Evolutionary conservation across 768 basidiomycete species (phyloP).

Genomic region (Russula brevipes): DNA sequence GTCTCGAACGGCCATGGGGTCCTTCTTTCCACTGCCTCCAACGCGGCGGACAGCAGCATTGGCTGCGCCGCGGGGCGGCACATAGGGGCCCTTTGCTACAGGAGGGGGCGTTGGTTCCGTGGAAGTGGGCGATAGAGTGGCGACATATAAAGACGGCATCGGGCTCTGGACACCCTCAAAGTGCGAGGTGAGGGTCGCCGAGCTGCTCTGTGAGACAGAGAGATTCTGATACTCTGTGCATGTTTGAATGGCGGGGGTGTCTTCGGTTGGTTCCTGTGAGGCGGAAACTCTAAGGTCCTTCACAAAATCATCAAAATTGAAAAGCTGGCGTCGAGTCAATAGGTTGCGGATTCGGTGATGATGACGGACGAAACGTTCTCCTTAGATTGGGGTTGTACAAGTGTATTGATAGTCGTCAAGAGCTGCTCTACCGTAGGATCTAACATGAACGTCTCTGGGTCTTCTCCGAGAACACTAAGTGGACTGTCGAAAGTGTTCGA

Average conservation of each 20-base stretch:
- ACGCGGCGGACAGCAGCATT: slow-evolving; percentile 14
- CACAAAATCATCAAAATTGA: slow-evolving; percentile 18
- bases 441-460: slow-evolving; percentile 2
- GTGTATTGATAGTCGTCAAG: not conserved
- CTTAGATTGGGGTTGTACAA: not conserved
- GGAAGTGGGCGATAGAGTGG: slow-evolving; percentile 1
- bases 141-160: slow-evolving; percentile 6
- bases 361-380: not conserved
- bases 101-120: not conserved
- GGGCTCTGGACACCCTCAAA: not conserved
- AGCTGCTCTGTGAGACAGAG: not conserved
- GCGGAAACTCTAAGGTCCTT: not conserved
- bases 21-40: slow-evolving; percentile 17
- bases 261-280: not conserved
- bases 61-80: slow-evolving; percentile 15
- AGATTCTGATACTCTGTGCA: not conserved
- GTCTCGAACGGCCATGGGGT: slow-evolving; percentile 4
- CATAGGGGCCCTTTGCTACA: not conserved
- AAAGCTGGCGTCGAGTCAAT: not conserved
- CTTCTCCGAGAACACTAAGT: not conserved
- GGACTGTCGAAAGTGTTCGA: slow-evolving; percentile 1
- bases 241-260: not conserved
- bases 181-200: not conserved
- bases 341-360: not conserved
- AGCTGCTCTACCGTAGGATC: slow-evolving; percentile 6